phyloP scores from a whole-genome alignment of 495 filamentous ascomycete species.

The Penicillium desertorum region DNA sequence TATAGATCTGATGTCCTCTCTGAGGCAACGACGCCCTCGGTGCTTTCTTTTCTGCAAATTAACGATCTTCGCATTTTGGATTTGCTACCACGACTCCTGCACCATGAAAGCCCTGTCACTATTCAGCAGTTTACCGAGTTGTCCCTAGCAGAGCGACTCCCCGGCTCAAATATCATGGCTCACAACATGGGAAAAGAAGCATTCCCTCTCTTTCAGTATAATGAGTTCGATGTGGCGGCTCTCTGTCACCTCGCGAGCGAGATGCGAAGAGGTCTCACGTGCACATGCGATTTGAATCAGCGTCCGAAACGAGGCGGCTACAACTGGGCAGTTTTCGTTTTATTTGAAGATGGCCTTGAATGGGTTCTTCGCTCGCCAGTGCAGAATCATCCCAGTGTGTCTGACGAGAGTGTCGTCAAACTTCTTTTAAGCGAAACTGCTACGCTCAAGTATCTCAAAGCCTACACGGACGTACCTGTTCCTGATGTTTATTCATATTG shows the following conservation, averaged over 20 bases:
- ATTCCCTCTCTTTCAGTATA: neutral
- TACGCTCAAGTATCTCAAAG: neutral
- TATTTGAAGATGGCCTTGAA: neutral
- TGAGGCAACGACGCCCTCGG: neutral
- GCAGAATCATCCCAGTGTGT: neutral
- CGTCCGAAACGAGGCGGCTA: neutral
- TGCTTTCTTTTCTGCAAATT: neutral
- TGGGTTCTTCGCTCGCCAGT: slow-evolving; percentile 1
- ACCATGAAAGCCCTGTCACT: neutral
- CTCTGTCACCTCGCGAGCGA: neutral
- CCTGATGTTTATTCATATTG: neutral
- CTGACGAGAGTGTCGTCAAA: neutral
- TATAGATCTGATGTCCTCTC: neutral
- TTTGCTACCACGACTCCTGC: neutral
- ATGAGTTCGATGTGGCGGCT: neutral
- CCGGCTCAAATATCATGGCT: neutral
- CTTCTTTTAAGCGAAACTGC: neutral
- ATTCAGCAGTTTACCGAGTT: neutral
- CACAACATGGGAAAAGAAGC: too few species aligned
- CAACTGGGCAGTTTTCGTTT: neutral
- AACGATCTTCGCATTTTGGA: neutral
- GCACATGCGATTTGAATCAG: neutral
- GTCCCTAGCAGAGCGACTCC: neutral
- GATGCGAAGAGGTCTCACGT: neutral
- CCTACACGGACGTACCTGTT: neutral